Percentiles rank a stretch among this genome's conserved stretches.
phyloP scores from a whole-genome alignment of 2,329 filamentous ascomycete species.

The Lojkania enalia region DNA sequence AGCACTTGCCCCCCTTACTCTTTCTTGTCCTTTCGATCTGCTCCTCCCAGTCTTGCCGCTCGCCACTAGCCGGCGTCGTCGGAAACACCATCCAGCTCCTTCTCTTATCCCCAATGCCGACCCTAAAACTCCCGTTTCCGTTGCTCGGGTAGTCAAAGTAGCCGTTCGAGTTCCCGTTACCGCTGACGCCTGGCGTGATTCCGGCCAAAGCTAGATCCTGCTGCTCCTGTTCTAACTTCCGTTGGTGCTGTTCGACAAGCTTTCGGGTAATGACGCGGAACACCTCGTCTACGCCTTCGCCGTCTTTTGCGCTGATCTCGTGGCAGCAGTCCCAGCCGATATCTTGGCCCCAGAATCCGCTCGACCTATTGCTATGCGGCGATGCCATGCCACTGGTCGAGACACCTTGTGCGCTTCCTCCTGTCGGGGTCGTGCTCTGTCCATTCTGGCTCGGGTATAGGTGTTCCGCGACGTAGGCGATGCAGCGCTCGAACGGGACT shows the following conservation, averaged over 20 bases:
- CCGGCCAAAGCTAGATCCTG: constrained; percentile 48
- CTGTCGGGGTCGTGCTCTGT: constrained; percentile 21
- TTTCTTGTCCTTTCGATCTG: constrained; percentile 36
- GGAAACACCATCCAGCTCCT: constrained; percentile 68
- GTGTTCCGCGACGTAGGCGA: constrained; percentile 93
- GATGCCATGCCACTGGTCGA: constrained; percentile 49
- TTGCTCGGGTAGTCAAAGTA: constrained; percentile 55
- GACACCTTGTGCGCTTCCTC: constrained; percentile 38
- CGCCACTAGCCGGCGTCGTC: constrained; percentile 39
- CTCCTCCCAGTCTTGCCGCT: constrained; percentile 39
- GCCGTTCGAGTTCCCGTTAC: constrained; percentile 38
- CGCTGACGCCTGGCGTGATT: constrained; percentile 49
- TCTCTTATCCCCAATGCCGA: constrained; percentile 63
- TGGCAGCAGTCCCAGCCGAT: constrained; percentile 97
- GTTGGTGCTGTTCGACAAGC: constrained; percentile 71
- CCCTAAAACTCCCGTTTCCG: constrained; percentile 62
- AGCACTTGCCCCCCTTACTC: constrained; percentile 42
- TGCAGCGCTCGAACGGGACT: constrained; percentile 92
- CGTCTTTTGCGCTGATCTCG: constrained; percentile 91
- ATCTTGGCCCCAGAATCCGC: constrained; percentile 87
- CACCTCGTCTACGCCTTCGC: constrained; percentile 95
- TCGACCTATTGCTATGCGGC: constrained; percentile 59
- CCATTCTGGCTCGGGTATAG: constrained; percentile 68
- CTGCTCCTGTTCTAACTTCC: constrained; percentile 56
- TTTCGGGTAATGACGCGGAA: constrained; percentile 90